These are phyloP conservation scores for Ceratocystis harringtonii DNA, from an alignment of 2,329 filamentous ascomycete species.

Conservation along the genomic window DNA sequence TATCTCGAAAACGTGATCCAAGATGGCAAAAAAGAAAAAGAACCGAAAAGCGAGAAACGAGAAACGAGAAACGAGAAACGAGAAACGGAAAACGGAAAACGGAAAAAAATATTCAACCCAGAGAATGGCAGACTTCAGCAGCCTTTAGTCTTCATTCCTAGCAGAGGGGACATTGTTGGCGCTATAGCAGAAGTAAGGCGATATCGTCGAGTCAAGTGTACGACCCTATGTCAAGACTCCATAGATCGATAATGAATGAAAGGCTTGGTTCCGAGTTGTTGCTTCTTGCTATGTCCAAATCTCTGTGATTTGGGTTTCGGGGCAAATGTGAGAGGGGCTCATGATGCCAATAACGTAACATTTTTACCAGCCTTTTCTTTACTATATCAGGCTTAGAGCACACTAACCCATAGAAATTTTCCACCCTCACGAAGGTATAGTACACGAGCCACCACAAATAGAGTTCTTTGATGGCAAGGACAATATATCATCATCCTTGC, in stretches of 20 bases:
- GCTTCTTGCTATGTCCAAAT: neutral
- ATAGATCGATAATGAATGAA: neutral
- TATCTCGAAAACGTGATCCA: neutral
- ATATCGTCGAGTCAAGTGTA: neutral
- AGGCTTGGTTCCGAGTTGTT: neutral
- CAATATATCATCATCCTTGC: neutral
- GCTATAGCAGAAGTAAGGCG: neutral
- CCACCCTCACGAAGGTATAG: neutral
- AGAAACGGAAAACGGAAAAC: neutral
- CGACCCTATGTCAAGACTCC: neutral
- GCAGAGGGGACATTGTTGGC: neutral
- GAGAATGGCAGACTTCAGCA: neutral
- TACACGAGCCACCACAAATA: conserved; percentile 1
- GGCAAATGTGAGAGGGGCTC: no score
- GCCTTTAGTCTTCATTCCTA: neutral
- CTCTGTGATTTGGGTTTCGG: neutral
- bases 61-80: neutral
- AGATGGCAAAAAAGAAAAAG: no score
- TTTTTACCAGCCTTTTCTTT: neutral
- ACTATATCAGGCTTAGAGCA: neutral
- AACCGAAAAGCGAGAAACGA: no score
- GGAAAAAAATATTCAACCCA: neutral
- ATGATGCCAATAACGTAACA: neutral
- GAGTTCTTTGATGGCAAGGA: neutral
- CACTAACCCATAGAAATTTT: neutral